Evolutionary conservation across 2,329 filamentous ascomycete species (phyloP), one percentile per base, ranked within the genome.

Genomic region (Curvularia eragrostidis): DNA sequence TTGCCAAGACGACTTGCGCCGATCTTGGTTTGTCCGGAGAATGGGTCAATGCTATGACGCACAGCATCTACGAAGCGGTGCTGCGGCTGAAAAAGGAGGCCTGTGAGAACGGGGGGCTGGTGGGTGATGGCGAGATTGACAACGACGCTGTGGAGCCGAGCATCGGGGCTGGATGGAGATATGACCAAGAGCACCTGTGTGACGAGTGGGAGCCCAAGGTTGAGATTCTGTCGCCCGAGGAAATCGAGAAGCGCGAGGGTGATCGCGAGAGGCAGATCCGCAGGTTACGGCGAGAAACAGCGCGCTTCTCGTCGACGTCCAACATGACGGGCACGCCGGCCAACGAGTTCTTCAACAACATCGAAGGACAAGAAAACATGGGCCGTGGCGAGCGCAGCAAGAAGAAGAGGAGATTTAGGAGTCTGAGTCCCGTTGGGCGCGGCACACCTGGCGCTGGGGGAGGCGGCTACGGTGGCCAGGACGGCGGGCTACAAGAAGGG

Each of bases 1-100:
- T 98, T 75, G 93, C 95, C 32, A 92, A 91, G 73, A 87, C 92
- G 64, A 98, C 95, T 0, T 98, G 95, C 74, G 91, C 92, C 26
- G 95, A 99, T 74, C 82, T 99, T 8, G 94, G 94, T 6, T 81
- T 99, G 52, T 84, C 89, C 6, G 92, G 93, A 44, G 95, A 99
- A 79, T 99, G 95, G 93, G 87, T 97, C 4, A 91, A 93, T 3
- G 91, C 92, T 28, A 91, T 99, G 81, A 91, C 95, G 13, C 94
- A 97, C 73, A 95, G 93, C 32, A 98, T 99, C 67, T 98, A 98
- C 77, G 95, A 99, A 77, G 91, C 95, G 9, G 93, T 96, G 0
- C 78, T 98, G 62, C 90, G 91, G 46, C 81, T 97, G 30, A 98
- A 98, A 80, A 99, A 99, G 77, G 95, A 98, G 73, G 92, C 93